A percentile compares a stretch with the other conserved stretches of the same genome.
These are phyloP conservation scores for Coniochaeta hoffmannii DNA, from an alignment of 2,329 filamentous ascomycete species.

Conservation along the genomic window DNA sequence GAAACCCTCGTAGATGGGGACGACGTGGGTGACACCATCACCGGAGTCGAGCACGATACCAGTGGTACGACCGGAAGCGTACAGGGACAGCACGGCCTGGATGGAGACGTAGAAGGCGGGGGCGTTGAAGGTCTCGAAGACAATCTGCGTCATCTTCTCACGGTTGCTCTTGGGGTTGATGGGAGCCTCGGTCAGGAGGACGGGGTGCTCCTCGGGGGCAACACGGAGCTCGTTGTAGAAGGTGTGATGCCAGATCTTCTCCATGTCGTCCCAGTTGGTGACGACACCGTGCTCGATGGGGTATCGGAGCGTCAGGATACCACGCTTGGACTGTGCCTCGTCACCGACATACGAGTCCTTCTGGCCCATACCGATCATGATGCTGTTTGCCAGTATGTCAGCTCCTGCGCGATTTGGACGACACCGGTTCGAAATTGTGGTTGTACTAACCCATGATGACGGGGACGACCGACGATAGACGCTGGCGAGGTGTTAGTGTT, in stretches of 20 bases:
- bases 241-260: constrained; percentile 99
- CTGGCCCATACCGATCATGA: constrained; percentile 99
- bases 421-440: background rate
- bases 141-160: constrained; percentile 99
- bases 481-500: constrained; percentile 45
- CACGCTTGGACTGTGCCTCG: constrained; percentile 99
- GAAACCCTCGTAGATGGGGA: constrained; percentile 99
- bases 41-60: constrained; percentile 99
- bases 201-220: constrained; percentile 98
- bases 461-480: constrained; percentile 98
- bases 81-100: constrained; percentile 97
- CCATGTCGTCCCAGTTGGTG: constrained; percentile 99
- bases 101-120: constrained; percentile 99
- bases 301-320: constrained; percentile 99
- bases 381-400: constrained; percentile 53
- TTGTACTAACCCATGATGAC: constrained; percentile 92
- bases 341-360: constrained; percentile 99
- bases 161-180: constrained; percentile 99
- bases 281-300: constrained; percentile 99
- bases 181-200: constrained; percentile 96
- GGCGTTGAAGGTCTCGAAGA: constrained; percentile 99
- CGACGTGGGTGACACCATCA: constrained; percentile 99
- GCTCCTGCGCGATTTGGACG: constrained; percentile 5
- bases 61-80: constrained; percentile 99
- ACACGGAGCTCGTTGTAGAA: constrained; percentile 99